Evolutionary conservation across 345 rosid genomes (phyloP), one percentile per base, ranked within the genome.

Genomic region (Citrus cavaleriei): DNA sequence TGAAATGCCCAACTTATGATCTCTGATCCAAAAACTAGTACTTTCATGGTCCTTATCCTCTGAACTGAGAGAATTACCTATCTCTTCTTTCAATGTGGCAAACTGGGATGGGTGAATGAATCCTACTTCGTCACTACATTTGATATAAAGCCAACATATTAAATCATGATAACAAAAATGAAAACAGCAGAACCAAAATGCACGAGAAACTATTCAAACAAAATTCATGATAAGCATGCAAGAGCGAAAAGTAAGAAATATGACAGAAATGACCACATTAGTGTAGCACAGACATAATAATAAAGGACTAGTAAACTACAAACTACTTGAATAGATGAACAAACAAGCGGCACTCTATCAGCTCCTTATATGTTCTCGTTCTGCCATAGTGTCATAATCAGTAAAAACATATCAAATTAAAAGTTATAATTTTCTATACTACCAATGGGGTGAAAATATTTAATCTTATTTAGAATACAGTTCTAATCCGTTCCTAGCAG

Each of bases 41-140:
- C 77, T 77, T 75, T 67, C 79, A n/a, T 66, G 58, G 10, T 67
- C 69, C 38, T 10, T 12, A 6, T 81, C 80, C 70, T 75, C 64
- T 5, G 73, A 84, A 16, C 57, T 24, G 78, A 46, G 7, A 21
- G 75, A 77, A 64, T 65, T 21, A 24, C 49, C 81, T 13, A 81
- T 83, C 80, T 82, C 92, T 72, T 81, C 77, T 59, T 77, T 84
- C 75, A 96, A 87, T 27, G 80, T 46, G 67, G 76, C 83, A 77
- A 96, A 86, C 78, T 93, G 99, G n/a, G 98, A 88, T 13, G 98
- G 95, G 76, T 96, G 98, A 84, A 94, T 80, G 78, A 90, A 91
- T 79, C 94, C 98, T 22, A 96, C 84, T 86, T 96, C 98, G 78
- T 94, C 96, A 63, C 99, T 93, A 85, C 32, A 78, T 46, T 14